phyloP scores from a whole-genome alignment of 2,329 filamentous ascomycete genomes.

The Aureobasidium sp. region DNA sequence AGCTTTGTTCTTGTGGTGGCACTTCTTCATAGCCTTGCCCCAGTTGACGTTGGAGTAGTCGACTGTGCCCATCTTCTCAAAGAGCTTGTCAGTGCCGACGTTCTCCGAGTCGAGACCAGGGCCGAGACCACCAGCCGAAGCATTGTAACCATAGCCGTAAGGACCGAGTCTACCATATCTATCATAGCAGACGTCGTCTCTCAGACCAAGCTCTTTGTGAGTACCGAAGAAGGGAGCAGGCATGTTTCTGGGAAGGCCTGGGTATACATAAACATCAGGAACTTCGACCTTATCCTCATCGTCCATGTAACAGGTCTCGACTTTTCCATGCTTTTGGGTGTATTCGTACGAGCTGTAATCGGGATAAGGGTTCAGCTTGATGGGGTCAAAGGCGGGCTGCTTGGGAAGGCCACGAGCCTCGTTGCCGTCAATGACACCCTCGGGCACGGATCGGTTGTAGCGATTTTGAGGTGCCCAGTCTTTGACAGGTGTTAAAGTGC shows the following conservation, averaged over 20 bases:
- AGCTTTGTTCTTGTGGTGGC: constrained; percentile 43
- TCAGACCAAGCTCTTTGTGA: constrained; percentile 41
- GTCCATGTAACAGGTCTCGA: constrained; percentile 59
- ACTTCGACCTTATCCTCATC: constrained; percentile 47
- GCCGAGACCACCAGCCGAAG: constrained; percentile 43
- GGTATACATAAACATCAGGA: constrained; percentile 61
- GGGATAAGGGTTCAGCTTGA: constrained; percentile 41
- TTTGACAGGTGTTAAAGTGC: constrained; percentile 37
- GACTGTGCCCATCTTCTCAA: constrained; percentile 40
- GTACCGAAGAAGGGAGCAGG: constrained; percentile 43
- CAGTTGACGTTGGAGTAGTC: constrained; percentile 44
- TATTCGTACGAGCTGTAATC: constrained; percentile 38
- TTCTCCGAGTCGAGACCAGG: constrained; percentile 38
- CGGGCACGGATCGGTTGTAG: constrained; percentile 35
- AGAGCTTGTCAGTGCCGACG: constrained; percentile 44
- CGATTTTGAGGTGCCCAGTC: constrained; percentile 40
- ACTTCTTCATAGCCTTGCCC: constrained; percentile 42
- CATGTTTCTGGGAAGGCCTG: constrained; percentile 45
- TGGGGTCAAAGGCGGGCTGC: constrained; percentile 30
- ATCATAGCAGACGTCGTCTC: constrained; percentile 45
- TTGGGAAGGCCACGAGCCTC: constrained; percentile 19
- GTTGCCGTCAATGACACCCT: constrained; percentile 24
- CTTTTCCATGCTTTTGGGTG: constrained; percentile 44
- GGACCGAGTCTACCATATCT: constrained; percentile 44
- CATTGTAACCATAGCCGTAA: constrained; percentile 45